These are phyloP conservation scores for Corchorus capsularis DNA, from an alignment of 345 rosid genomes.

Conservation along the genomic window DNA sequence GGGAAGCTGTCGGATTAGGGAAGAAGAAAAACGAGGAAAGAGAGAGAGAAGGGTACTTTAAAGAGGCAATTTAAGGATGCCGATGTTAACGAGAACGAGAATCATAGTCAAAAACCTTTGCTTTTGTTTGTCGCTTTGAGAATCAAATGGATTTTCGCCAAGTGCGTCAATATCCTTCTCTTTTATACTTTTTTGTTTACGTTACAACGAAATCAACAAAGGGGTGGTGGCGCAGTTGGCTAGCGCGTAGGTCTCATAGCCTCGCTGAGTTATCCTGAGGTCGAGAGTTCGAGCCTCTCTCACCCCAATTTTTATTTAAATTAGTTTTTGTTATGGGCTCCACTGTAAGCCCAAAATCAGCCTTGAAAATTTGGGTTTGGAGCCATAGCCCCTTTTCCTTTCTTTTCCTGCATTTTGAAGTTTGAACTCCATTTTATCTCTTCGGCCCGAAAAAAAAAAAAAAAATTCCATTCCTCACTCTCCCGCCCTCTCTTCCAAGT, in stretches of 20 bases:
- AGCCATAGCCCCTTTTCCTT: too few relatives aligned
- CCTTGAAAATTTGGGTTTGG: background rate
- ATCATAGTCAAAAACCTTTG: background rate
- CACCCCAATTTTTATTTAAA: slow-evolving; percentile 50
- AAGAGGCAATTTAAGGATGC: slow-evolving; percentile 20
- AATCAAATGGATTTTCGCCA: background rate
- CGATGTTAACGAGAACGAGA: background rate
- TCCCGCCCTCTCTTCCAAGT: background rate
- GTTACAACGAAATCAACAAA: background rate
- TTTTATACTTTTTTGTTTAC: background rate
- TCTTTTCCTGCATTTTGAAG: too few relatives aligned
- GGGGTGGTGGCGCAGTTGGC: slow-evolving; percentile 84
- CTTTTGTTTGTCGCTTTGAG: too few relatives aligned
- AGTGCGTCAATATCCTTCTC: background rate
- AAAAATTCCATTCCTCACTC: background rate
- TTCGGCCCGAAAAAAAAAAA: too few relatives aligned
- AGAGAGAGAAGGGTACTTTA: background rate
- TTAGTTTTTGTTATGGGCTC: background rate
- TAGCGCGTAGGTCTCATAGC: slow-evolving; percentile 82
- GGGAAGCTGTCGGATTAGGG: slow-evolving; percentile 26
- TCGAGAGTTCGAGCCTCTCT: slow-evolving; percentile 94
- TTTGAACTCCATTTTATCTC: too few relatives aligned
- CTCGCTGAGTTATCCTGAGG: slow-evolving; percentile 72
- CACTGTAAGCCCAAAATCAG: background rate
- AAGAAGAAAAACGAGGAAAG: background rate